Evolutionary conservation across 1,284 basidiomycete genomes (phyloP), one percentile per base, ranked within the genome.

Genomic region (Ganoderma sp.): DNA sequence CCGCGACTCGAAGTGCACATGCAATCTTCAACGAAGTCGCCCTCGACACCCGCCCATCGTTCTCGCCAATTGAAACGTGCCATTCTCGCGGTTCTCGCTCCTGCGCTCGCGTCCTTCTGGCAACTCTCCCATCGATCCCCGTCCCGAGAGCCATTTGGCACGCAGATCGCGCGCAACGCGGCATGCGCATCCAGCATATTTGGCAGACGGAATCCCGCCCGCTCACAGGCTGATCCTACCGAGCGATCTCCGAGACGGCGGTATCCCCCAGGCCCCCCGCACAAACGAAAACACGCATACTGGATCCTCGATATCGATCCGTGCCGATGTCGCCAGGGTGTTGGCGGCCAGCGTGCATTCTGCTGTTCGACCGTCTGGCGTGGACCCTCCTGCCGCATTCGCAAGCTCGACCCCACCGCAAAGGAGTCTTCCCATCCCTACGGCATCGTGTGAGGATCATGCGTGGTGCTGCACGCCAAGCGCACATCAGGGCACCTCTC

Each of bases 371-470:
- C 56, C 62, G 61, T 52, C 58, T 43, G 58, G 56, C 67, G 57
- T 62, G 64, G 68, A 22, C 67, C 3, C 45, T n/a, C 67, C 66
- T 70, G 67, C 71, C 71, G 22, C 22, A 70, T 72, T 45, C 39
- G 71, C 65, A 64, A 70, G 67, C 61, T 25, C 41, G 10, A 28
- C 58, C 58, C 71, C 71, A 50, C 67, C 43, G n/a, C 15, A 65
- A 54, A 28, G 71, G 71, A 72, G 71, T 52, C 71, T 72, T 72
- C 71, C 69, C 71, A 68, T 71, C 59, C 58, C 48, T 60, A 15
- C 39, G 39, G 58, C 58, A 60, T 42, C 64, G 43, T 43, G 64
- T 50, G 48, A 52, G 48, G 48, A 50, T 63, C 43, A n/a, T 57
- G 66, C 57, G 37, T 39, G 34, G 39, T 41, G 54, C 57, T 50